These are phyloP conservation scores for Leccinum brunneo-olivaceum DNA, from an alignment of 1,284 basidiomycete species.

Conservation along the genomic window DNA sequence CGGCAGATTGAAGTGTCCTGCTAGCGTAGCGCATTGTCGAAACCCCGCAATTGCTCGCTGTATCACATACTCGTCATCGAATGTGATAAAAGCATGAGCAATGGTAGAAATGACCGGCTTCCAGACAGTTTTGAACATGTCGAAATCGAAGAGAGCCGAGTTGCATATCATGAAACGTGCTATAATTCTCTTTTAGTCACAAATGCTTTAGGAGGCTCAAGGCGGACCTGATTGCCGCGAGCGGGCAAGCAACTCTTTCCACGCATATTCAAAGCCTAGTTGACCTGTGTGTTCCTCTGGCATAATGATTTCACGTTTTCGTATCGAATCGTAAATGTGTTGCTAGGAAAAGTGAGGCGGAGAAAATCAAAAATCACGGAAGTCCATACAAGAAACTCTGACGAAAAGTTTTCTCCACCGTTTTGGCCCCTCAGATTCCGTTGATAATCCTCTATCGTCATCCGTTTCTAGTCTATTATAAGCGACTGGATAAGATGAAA, in stretches of 20 bases:
- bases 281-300: slow-evolving; percentile 97
- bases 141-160: slow-evolving; percentile 75
- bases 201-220: not conserved
- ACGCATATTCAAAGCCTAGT: slow-evolving; percentile 97
- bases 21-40: slow-evolving; percentile 91
- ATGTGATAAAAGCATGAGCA: slow-evolving; percentile 89
- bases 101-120: slow-evolving; percentile 87
- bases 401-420: slow-evolving; percentile 76
- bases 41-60: slow-evolving; percentile 94
- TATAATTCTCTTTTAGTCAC: slow-evolving; percentile 27
- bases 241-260: slow-evolving; percentile 90
- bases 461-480: slow-evolving; percentile 66
- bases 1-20: slow-evolving; percentile 81
- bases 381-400: slow-evolving; percentile 72
- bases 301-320: slow-evolving; percentile 93
- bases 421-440: slow-evolving; percentile 93
- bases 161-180: slow-evolving; percentile 78
- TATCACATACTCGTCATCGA: slow-evolving; percentile 94
- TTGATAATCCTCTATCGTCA: slow-evolving; percentile 93
- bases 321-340: slow-evolving; percentile 90
- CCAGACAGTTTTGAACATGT: slow-evolving; percentile 93
- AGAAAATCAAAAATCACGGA: slow-evolving; percentile 1
- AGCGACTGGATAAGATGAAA: slow-evolving; percentile 8
- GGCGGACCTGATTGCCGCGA: slow-evolving; percentile 71
- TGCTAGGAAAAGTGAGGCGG: slow-evolving; percentile 41